Evolutionary conservation across 1,139 yeast species (phyloP), one percentile per base, ranked within the genome.

Genomic region (Taphrina flavorubra): DNA sequence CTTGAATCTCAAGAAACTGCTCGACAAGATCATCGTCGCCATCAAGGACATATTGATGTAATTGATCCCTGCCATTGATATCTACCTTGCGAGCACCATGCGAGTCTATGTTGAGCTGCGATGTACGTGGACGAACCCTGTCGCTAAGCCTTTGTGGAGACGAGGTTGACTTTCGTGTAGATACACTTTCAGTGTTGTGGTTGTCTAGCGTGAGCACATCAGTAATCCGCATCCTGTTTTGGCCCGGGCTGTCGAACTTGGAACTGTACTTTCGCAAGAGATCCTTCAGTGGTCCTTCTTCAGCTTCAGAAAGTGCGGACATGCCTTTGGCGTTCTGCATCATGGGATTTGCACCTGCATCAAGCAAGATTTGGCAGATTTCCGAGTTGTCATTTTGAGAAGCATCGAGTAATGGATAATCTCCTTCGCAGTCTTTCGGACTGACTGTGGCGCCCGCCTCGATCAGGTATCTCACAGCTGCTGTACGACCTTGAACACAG

Each of bases 341-440:
- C 25, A 59, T 63, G 6, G 67, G 67, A 37, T 63, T 63, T 16
- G 67, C 67, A 34, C 67, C 67, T 6, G 67, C 67, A 18, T 63
- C 67, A 11, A 63, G 61, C 56, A 63, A 44, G 13, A 63, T 10
- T 31, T 44, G 53, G 25, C 67, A 63, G 14, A 63, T 49, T 16
- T 53, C 67, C 1, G 36, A 16, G 20, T 55, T 46, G 36, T 63
- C 67, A 37, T 47, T 63, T 46, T 63, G 67, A 18, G 67, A 61
- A 0, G 67, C 67, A n/a, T 63, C 67, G 34, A 63, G 39, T 47
- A 63, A 46, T 16, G 67, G 67, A 46, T 63, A 63, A 37, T 63
- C 67, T 20, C 67, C 67, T 16, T 63, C 61, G 31, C 67, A 63
- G 57, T 63, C 67, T 37, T 55, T 55, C 14, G 67, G 55, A 34